A percentile compares a stretch with the other conserved stretches of the same genome.
phyloP scores from a whole-genome alignment of 2,329 filamentous ascomycete species.

The Fusarium caatingaense region DNA sequence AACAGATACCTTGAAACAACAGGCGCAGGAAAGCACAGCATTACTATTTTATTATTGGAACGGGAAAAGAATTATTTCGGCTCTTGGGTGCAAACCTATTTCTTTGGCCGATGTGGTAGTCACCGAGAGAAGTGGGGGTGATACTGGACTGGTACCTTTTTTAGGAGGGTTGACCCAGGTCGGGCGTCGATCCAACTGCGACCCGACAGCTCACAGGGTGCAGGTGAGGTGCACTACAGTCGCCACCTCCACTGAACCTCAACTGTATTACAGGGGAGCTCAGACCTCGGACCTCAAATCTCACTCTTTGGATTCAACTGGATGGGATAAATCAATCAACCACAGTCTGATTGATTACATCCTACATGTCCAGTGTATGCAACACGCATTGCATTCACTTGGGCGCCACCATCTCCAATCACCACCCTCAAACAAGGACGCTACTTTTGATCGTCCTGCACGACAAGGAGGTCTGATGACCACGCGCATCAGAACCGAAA shows the following conservation, averaged over 20 bases:
- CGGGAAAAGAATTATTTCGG: conserved; percentile 42
- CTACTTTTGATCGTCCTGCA: conserved; percentile 16
- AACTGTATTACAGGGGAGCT: not conserved
- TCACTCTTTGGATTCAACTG: conserved; percentile 2
- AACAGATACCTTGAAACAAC: conserved; percentile 24
- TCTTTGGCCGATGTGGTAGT: conserved; percentile 20
- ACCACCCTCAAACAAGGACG: conserved; percentile 22
- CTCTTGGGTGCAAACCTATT: conserved; percentile 45
- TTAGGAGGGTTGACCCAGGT: conserved; percentile 6
- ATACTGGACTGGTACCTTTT: conserved; percentile 27
- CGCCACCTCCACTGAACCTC: conserved; percentile 13
- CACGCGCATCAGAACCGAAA: conserved; percentile 3
- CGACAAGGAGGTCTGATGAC: conserved; percentile 29
- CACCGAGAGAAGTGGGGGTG: not conserved
- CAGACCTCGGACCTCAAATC: conserved; percentile 11
- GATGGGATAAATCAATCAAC: not conserved
- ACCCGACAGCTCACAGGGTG: not conserved
- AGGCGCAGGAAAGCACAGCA: conserved; percentile 33
- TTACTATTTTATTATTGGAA: conserved; percentile 17
- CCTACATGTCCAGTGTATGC: too few relatives aligned
- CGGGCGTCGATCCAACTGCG: conserved; percentile 15
- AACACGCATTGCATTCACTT: not conserved
- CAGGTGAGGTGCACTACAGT: conserved; percentile 12
- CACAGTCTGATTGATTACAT: not conserved
- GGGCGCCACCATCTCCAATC: conserved; percentile 30